phyloP scores from a whole-genome alignment of 2,329 filamentous ascomycete genomes.

The Neofusicoccum kwambonambiense region DNA sequence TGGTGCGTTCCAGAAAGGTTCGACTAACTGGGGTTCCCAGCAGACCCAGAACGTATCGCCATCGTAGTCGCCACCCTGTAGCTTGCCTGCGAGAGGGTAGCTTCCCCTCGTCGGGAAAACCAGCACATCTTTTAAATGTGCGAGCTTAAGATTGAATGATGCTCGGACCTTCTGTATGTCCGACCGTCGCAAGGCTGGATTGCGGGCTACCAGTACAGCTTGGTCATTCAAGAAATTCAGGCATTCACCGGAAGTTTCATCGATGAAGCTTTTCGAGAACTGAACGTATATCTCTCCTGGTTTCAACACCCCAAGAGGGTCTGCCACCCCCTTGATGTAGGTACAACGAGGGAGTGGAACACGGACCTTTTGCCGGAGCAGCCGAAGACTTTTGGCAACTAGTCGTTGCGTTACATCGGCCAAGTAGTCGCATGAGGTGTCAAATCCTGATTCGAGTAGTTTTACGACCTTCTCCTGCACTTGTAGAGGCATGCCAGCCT shows the following conservation, averaged over 20 bases:
- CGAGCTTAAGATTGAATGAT: slow-evolving; percentile 57
- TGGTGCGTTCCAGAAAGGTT: slow-evolving; percentile 64
- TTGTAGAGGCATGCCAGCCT: slow-evolving; percentile 27
- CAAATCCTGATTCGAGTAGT: slow-evolving; percentile 53
- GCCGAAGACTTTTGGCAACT: slow-evolving; percentile 54
- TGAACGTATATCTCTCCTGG: slow-evolving; percentile 67
- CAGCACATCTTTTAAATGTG: slow-evolving; percentile 72
- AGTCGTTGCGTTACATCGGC: slow-evolving; percentile 49
- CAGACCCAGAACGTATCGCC: slow-evolving; percentile 76
- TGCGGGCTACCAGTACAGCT: slow-evolving; percentile 66
- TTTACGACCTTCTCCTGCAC: slow-evolving; percentile 30
- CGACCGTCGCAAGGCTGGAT: slow-evolving; percentile 66
- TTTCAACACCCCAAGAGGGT: slow-evolving; percentile 60
- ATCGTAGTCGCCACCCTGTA: slow-evolving; percentile 80
- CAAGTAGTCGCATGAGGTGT: slow-evolving; percentile 51
- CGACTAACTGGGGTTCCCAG: slow-evolving; percentile 66
- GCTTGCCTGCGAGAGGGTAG: slow-evolving; percentile 63
- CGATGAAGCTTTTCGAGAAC: slow-evolving; percentile 62
- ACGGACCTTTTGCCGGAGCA: slow-evolving; percentile 57
- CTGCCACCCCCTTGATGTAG: slow-evolving; percentile 65
- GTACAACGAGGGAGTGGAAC: slow-evolving; percentile 62
- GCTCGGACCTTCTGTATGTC: slow-evolving; percentile 66
- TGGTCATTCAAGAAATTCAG: slow-evolving; percentile 52
- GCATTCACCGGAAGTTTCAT: slow-evolving; percentile 53
- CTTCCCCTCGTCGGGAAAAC: slow-evolving; percentile 69